Evolutionary conservation across 805 yeast species (phyloP).

Genomic region (Candida railenensis): DNA sequence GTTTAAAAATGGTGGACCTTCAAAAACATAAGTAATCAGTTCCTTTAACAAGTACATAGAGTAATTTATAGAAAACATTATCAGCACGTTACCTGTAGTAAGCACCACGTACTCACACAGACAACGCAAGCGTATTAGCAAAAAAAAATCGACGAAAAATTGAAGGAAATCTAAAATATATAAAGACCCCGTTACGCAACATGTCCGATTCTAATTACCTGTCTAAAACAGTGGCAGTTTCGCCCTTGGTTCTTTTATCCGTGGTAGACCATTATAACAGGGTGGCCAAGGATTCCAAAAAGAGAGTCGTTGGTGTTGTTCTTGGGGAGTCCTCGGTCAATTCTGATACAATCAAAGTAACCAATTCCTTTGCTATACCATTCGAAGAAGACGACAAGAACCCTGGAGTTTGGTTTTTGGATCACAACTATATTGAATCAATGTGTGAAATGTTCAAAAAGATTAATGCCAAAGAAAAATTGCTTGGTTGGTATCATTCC

Average conservation of each 20-base stretch:
- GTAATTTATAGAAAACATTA: too few relatives aligned
- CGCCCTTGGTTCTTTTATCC: constrained; percentile 90
- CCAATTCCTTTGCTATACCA: constrained; percentile 95
- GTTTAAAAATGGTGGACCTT: neutral
- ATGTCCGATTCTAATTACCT: constrained; percentile 1
- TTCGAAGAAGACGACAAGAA: constrained; percentile 95
- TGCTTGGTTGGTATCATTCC: constrained; percentile 99
- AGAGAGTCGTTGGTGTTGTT: constrained; percentile 91
- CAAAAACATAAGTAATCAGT: neutral
- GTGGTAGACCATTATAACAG: constrained; percentile 96
- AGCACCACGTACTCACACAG: neutral
- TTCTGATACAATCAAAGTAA: constrained; percentile 57
- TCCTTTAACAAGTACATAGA: neutral
- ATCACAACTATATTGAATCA: constrained; percentile 91
- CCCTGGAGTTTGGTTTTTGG: constrained; percentile 93
- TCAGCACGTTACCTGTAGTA: too few relatives aligned
- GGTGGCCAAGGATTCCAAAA: constrained; percentile 64
- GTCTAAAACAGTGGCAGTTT: constrained; percentile 73
- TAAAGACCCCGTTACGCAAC: neutral
- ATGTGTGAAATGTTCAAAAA: constrained; percentile 98
- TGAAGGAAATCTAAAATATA: too few relatives aligned
- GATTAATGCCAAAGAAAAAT: constrained; percentile 93
- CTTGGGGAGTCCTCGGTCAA: constrained; percentile 69
- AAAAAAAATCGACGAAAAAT: too few relatives aligned
- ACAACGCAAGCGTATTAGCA: too few relatives aligned